Evolutionary conservation across 495 filamentous ascomycete genomes (phyloP).

Genomic region (Pyronema domesticum): DNA sequence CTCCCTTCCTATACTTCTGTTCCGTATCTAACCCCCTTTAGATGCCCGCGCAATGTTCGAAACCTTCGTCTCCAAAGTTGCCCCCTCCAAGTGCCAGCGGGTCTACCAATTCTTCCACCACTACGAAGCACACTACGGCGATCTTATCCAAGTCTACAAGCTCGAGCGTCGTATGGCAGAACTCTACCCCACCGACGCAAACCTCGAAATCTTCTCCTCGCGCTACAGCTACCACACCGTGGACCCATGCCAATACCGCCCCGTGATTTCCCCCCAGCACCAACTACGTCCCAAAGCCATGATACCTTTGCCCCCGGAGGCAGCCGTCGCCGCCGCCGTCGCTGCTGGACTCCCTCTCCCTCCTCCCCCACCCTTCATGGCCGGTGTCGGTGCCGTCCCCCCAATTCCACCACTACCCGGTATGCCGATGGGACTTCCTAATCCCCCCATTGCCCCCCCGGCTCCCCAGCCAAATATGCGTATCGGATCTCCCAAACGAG

Average conservation of each 20-base stretch:
- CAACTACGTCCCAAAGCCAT: conserved; percentile 49
- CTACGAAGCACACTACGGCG: conserved; percentile 87
- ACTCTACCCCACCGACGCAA: conserved; percentile 67
- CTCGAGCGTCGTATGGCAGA: conserved; percentile 84
- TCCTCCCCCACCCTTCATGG: conserved; percentile 9
- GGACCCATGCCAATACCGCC: conserved; percentile 57
- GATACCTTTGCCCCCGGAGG: conserved; percentile 8
- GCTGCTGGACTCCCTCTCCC: conserved; percentile 4
- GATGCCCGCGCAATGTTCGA: conserved; percentile 91
- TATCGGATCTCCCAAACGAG: conserved; percentile 4
- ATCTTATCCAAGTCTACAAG: conserved; percentile 70
- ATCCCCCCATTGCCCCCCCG: background rate
- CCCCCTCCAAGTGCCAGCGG: conserved; percentile 56
- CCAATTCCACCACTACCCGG: background rate
- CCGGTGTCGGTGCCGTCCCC: background rate
- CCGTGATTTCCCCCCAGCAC: conserved; percentile 60
- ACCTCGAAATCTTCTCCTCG: conserved; percentile 52
- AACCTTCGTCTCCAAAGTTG: conserved; percentile 63
- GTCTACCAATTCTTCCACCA: conserved; percentile 81
- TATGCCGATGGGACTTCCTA: background rate
- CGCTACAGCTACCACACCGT: conserved; percentile 52
- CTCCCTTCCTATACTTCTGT: background rate
- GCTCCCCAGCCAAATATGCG: background rate
- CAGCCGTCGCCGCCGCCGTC: conserved; percentile 8
- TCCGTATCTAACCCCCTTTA: conserved; percentile 21